A percentile compares a stretch with the other conserved stretches of the same genome.
These are phyloP conservation scores for Biscutella laevigata DNA, from an alignment of 441 rosid genomes.

Conservation along the genomic window DNA sequence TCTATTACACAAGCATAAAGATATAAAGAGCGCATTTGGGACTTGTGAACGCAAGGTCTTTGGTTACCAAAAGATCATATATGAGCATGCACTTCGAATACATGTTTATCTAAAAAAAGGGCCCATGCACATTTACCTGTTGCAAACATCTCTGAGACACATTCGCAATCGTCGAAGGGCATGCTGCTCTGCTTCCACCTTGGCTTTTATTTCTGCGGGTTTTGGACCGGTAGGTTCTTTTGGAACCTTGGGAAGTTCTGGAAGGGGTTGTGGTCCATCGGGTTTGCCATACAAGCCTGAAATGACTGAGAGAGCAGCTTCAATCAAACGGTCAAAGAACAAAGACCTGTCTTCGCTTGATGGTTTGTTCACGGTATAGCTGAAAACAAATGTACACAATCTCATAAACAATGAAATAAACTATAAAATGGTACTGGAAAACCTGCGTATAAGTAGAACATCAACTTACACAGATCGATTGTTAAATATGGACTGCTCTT, in stretches of 20 bases:
- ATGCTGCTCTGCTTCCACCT: conserved; percentile 98
- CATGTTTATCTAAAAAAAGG: neutral
- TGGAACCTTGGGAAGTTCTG: conserved; percentile 83
- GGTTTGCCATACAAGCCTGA: conserved; percentile 39
- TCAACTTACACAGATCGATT: conserved; percentile 65
- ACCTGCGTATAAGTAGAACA: neutral
- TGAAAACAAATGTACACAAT: conserved; percentile 34
- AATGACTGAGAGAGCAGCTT: conserved; percentile 85
- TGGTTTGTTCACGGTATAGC: conserved; percentile 72
- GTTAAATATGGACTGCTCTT: conserved; percentile 58
- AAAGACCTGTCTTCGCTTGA: conserved; percentile 68
- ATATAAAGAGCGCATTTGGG: neutral
- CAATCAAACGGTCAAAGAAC: conserved; percentile 69
- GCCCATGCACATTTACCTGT: conserved; percentile 46
- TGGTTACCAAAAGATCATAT: neutral
- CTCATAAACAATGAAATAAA: conserved; percentile 10
- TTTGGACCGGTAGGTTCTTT: conserved; percentile 81
- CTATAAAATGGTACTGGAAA: neutral
- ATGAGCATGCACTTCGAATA: neutral
- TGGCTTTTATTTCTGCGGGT: conserved; percentile 83
- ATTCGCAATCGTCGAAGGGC: conserved; percentile 94
- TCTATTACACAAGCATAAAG: neutral
- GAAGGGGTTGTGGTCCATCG: conserved; percentile 36
- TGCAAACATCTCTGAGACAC: conserved; percentile 99
- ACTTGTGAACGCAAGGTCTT: neutral